Evolutionary conservation across 2,329 filamentous ascomycete genomes (phyloP), one percentile per base, ranked within the genome.

Genomic region (Aspergillaceae sp.): DNA sequence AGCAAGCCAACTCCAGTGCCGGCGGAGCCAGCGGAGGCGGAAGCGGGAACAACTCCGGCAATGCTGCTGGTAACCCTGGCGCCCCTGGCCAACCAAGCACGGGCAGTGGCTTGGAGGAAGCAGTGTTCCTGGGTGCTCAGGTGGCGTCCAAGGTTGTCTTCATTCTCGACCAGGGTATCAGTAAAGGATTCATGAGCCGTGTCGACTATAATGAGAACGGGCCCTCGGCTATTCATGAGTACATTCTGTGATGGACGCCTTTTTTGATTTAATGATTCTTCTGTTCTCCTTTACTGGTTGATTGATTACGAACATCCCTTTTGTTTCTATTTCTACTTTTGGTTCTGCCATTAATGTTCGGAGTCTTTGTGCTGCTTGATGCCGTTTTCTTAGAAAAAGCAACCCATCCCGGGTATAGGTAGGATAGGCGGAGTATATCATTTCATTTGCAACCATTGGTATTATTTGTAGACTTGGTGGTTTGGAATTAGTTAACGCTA

Each of bases 41-140:
- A 4, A 51, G 49, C 19, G 48, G 48, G 7, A 46, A 38, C 35
- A 48, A 48, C 8, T 9, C 7, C 7, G 46, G 53, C 7, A 29
- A 33, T 11, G 56, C 38, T 40, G 53, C 53, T 74, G 79, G 46
- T 77, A 79, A 59, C 2, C 52, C 61, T 7, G 56, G 52, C 26
- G 53, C 53, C 7, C 56, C 56, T 4, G 54, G 53, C 26, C 49
- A 56, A n/a, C 43, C 55, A 0, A 56, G 53, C 28, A 52, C 57
- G 29, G 54, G 56, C 36, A 63, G 61, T 2, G 80, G 80, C 1
- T 79, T 77, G 59, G 90, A 96, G 60, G 90, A 96, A 67, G 81
- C 86, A 42, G 80, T 83, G 60, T 95, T 96, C 68, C 72, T 96
- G 5, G 90, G 90, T 7, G 86, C 87, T 2, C 87, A 94, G 67